phyloP scores from a whole-genome alignment of 1,139 yeast genomes.

The Petasospora fabianii region DNA sequence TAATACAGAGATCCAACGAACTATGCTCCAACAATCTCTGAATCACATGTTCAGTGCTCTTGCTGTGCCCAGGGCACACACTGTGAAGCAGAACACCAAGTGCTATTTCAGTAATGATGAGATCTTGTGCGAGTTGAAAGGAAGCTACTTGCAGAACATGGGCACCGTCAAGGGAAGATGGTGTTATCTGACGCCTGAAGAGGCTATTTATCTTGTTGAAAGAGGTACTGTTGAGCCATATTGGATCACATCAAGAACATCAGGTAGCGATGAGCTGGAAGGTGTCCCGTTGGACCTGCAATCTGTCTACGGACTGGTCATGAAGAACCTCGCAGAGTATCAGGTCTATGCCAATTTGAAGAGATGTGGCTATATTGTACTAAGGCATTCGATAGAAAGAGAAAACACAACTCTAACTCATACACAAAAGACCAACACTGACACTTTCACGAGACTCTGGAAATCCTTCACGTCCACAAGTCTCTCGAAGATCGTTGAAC shows the following conservation, averaged over 20 bases:
- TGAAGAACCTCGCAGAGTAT: conserved; percentile 51
- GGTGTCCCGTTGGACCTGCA: conserved; percentile 52
- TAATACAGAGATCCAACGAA: conserved; percentile 59
- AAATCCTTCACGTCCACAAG: too few species aligned
- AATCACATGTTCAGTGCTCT: conserved; percentile 74
- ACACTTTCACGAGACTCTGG: too few species aligned
- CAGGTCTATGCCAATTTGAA: conserved; percentile 74
- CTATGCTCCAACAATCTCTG: conserved; percentile 51
- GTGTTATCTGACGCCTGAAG: conserved; percentile 58
- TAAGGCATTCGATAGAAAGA: conserved; percentile 30
- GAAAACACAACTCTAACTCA: too few species aligned
- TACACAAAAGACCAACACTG: too few species aligned
- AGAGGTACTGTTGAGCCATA: conserved; percentile 73
- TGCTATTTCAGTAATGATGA: conserved; percentile 36
- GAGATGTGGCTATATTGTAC: conserved; percentile 74
- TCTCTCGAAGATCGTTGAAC: neutral
- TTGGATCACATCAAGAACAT: conserved; percentile 23
- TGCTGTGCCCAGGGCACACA: conserved; percentile 54
- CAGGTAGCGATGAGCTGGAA: conserved; percentile 27
- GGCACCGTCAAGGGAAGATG: conserved; percentile 55
- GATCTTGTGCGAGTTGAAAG: conserved; percentile 53
- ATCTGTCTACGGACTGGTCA: conserved; percentile 55
- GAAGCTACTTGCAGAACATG: conserved; percentile 70
- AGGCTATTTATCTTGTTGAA: conserved; percentile 73
- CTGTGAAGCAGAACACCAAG: conserved; percentile 43